These are phyloP conservation scores for Adansonia grandidieri DNA, from an alignment of 441 rosid genomes.

Conservation along the genomic window DNA sequence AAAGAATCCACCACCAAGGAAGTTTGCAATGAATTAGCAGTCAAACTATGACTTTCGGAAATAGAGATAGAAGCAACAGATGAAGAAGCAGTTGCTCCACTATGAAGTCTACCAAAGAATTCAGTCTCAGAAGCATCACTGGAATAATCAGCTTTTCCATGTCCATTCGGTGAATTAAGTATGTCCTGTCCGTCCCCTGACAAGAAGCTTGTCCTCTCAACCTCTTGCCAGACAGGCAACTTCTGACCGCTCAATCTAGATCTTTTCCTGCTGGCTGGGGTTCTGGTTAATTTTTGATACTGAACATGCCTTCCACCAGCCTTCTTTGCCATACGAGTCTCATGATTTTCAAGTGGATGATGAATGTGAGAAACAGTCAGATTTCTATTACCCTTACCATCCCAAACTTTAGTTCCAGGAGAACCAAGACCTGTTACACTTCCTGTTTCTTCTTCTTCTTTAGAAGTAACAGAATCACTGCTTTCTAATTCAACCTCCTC, in stretches of 20 bases:
- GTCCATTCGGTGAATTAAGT: constrained; percentile 47
- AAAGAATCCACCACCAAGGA: constrained; percentile 78
- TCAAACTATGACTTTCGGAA: constrained; percentile 48
- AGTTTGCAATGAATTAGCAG: constrained; percentile 49
- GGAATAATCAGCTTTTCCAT: constrained; percentile 47
- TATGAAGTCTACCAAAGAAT: constrained; percentile 60
- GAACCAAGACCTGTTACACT: constrained; percentile 79
- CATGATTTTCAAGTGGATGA: constrained; percentile 95
- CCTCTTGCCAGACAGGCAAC: constrained; percentile 70
- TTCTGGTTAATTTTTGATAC: constrained; percentile 48
- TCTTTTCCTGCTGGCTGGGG: constrained; percentile 70
- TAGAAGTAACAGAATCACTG: constrained; percentile 71
- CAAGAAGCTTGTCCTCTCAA: constrained; percentile 78
- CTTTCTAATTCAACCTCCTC: constrained; percentile 57
- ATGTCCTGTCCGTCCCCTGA: constrained; percentile 86
- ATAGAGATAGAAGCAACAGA: constrained; percentile 51
- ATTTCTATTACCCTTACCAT: constrained; percentile 84
- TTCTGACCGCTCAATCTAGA: constrained; percentile 55
- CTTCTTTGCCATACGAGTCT: constrained; percentile 48
- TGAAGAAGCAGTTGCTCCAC: constrained; percentile 78
- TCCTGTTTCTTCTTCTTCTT: constrained; percentile 83
- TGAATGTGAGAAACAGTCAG: constrained; percentile 73
- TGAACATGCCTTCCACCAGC: constrained; percentile 54
- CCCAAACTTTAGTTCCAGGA: constrained; percentile 99
- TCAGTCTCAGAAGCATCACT: constrained; percentile 76